Conservation (phyloP, 2,329 filamentous ascomycete species). For the Fusarium citri region DNA sequence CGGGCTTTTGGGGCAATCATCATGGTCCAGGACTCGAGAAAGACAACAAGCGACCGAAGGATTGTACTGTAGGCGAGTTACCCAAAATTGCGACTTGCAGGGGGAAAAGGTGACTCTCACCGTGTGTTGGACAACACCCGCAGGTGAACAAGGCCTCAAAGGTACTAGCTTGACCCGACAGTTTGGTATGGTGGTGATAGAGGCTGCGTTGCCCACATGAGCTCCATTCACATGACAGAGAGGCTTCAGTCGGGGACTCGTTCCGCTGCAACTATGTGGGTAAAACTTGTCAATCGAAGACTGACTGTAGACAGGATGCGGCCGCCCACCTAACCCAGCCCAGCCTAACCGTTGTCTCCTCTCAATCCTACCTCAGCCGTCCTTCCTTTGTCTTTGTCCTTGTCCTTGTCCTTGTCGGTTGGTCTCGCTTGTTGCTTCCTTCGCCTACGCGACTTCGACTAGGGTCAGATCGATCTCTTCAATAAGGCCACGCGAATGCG, state of each 20-base stretch:
- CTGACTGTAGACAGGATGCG: slow-evolving; percentile 3
- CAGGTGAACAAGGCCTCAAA: slow-evolving; percentile 17
- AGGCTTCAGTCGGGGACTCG: slow-evolving; percentile 36
- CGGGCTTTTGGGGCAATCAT: slow-evolving; percentile 15
- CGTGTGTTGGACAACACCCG: slow-evolving; percentile 27
- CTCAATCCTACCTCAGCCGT: neutral
- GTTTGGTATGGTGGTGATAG: slow-evolving; percentile 42
- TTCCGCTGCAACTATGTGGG: slow-evolving; percentile 29
- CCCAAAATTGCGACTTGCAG: slow-evolving; percentile 33
- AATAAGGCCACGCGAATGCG: neutral
- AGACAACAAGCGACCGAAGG: slow-evolving; percentile 16
- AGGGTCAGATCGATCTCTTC: slow-evolving; percentile 13
- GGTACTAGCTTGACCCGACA: slow-evolving; percentile 40
- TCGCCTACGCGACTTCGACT: slow-evolving; percentile 1
- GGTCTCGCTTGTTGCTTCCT: slow-evolving; percentile 8
- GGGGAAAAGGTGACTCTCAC: slow-evolving; percentile 4
- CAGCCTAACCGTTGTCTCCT: neutral
- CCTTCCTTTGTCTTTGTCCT: neutral
- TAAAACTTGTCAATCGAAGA: slow-evolving; percentile 4
- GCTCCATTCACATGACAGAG: slow-evolving; percentile 46
- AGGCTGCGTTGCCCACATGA: slow-evolving; percentile 34
- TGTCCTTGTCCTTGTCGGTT: slow-evolving; percentile 11
- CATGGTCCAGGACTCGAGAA: slow-evolving; percentile 5
- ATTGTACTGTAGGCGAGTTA: slow-evolving; percentile 5
- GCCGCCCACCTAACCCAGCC: slow-evolving; percentile 10